phyloP scores from a whole-genome alignment of 805 yeast species.

The Teunomyces lycoperdinae region DNA sequence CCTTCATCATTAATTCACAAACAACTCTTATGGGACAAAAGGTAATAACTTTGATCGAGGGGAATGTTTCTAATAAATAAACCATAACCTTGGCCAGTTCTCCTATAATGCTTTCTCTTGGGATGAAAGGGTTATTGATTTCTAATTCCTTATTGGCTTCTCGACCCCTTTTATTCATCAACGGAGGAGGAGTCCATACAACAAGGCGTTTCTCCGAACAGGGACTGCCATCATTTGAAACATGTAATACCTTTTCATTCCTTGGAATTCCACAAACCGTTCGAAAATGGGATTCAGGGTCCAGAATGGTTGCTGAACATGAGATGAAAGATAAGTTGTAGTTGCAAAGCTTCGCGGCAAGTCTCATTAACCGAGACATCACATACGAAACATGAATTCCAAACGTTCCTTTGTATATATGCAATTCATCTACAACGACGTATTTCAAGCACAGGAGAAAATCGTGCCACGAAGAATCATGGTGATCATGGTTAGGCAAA shows the following conservation, averaged over 20 bases:
- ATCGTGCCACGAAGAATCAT: constrained; percentile 53
- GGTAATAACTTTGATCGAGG: constrained; percentile 75
- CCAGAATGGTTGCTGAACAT: constrained; percentile 88
- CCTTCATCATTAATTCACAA: constrained; percentile 86
- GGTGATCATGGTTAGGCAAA: constrained; percentile 62
- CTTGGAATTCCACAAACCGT: constrained; percentile 64
- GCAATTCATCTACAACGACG: constrained; percentile 83
- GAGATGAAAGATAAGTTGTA: constrained; percentile 65
- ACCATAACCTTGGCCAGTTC: constrained; percentile 78
- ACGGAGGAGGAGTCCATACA: constrained; percentile 80
- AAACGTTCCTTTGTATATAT: constrained; percentile 84
- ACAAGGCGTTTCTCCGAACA: constrained; percentile 71
- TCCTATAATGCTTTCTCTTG: constrained; percentile 63
- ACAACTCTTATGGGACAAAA: constrained; percentile 84
- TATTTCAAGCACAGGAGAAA: constrained; percentile 63
- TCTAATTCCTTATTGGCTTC: neutral
- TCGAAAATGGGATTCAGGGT: constrained; percentile 71
- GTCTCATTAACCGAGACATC: constrained; percentile 72
- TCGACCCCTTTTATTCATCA: constrained; percentile 52
- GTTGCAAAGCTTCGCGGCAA: constrained; percentile 50
- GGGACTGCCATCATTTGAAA: constrained; percentile 86
- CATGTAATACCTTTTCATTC: constrained; percentile 47
- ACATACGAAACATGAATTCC: constrained; percentile 90
- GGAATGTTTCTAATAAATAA: constrained; percentile 51
- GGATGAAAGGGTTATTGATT: constrained; percentile 17